Percentiles rank a stretch among this genome's conserved stretches.
Evolutionary conservation across 2,329 filamentous ascomycete genomes (phyloP).

Genomic region (Hyphodiscus sp.): DNA sequence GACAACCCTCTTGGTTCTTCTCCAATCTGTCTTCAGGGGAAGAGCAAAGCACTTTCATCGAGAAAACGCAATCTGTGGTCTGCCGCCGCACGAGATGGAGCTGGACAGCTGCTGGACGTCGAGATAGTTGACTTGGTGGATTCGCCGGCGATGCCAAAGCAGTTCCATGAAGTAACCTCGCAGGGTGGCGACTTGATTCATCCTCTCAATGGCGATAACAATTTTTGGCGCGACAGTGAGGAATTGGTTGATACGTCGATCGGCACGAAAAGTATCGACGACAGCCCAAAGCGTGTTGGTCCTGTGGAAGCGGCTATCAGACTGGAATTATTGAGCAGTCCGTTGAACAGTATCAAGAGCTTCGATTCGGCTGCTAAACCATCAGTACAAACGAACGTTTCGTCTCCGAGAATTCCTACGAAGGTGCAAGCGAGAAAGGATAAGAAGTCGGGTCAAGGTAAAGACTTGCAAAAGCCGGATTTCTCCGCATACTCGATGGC

Average conservation of each 20-base stretch:
- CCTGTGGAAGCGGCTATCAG: conserved; percentile 15
- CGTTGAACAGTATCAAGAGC: background rate
- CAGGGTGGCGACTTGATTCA: background rate
- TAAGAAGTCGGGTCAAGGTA: background rate
- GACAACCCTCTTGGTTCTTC: conserved; percentile 27
- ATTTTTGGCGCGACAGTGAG: conserved; percentile 25
- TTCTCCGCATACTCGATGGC: conserved; percentile 56
- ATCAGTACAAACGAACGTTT: background rate
- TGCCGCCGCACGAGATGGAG: conserved; percentile 59
- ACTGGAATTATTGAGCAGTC: conserved; percentile 11
- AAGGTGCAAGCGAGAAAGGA: conserved; percentile 6
- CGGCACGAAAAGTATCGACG: background rate
- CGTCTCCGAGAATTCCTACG: background rate
- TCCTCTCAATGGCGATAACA: conserved; percentile 2
- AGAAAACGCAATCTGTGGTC: conserved; percentile 54
- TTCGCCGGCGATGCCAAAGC: conserved; percentile 17
- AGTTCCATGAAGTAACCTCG: conserved; percentile 1
- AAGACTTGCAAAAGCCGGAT: conserved; percentile 38
- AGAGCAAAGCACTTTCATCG: conserved; percentile 3
- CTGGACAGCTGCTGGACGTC: conserved; percentile 55
- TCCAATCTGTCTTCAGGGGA: conserved; percentile 7
- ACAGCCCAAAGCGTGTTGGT: background rate
- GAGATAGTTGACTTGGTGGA: conserved; percentile 50
- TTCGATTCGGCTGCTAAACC: background rate
- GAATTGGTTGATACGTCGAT: background rate